Conservation (phyloP, 2,329 filamentous ascomycete genomes). For the Fusarium nanum region DNA sequence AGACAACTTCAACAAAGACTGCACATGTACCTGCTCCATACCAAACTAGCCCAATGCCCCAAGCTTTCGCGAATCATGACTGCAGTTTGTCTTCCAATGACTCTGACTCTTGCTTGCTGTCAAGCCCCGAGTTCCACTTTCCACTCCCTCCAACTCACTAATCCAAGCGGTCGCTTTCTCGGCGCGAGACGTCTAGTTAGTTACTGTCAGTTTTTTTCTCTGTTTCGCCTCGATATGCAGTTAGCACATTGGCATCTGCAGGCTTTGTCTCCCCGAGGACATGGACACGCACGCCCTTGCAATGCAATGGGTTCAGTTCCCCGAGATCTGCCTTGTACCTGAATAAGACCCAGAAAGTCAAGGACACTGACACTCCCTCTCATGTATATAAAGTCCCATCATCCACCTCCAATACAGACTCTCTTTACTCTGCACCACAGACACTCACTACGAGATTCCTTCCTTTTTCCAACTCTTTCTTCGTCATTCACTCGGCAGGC, state of each 20-base stretch:
- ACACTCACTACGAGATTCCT: slow-evolving; percentile 40
- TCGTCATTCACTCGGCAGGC: slow-evolving; percentile 45
- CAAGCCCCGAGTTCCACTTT: slow-evolving; percentile 21
- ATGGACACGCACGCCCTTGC: slow-evolving; percentile 19
- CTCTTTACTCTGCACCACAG: slow-evolving; percentile 23
- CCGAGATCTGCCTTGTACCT: slow-evolving; percentile 28
- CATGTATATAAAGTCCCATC: slow-evolving; percentile 40
- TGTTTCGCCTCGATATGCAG: slow-evolving; percentile 33
- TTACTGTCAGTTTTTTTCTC: neutral
- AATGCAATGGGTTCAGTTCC: slow-evolving; percentile 17
- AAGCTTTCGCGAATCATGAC: slow-evolving; percentile 41
- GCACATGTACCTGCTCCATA: slow-evolving; percentile 3
- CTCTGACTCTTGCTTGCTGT: slow-evolving; percentile 15
- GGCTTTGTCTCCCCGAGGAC: slow-evolving; percentile 32
- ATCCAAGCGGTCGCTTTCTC: slow-evolving; percentile 34
- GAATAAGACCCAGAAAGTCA: neutral
- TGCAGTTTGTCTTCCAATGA: slow-evolving; percentile 17
- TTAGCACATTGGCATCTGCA: slow-evolving; percentile 18
- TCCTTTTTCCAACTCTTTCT: slow-evolving; percentile 30
- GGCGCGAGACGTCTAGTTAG: slow-evolving; percentile 11
- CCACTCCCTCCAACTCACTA: slow-evolving; percentile 20
- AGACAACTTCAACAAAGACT: slow-evolving; percentile 14
- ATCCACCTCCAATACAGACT: slow-evolving; percentile 29
- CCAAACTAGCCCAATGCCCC: slow-evolving; percentile 30
- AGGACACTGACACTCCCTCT: slow-evolving; percentile 14